These are phyloP conservation scores for Rhodotorula sp. DNA, from an alignment of 1,284 basidiomycete species.

Conservation along the genomic window DNA sequence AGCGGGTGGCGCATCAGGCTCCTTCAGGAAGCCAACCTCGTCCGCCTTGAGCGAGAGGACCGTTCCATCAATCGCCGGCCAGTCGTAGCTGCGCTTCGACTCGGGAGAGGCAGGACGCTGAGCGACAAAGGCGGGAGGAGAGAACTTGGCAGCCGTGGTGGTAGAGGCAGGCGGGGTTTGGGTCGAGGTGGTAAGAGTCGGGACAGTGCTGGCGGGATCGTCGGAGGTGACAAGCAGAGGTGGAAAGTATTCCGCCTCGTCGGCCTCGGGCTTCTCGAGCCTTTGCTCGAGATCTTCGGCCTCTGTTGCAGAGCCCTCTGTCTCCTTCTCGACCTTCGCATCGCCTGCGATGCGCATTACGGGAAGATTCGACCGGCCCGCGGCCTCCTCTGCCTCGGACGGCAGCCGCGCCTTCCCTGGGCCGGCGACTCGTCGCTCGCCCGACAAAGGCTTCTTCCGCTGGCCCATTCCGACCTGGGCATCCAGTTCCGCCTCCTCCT, in stretches of 20 bases:
- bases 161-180: conserved; percentile 2
- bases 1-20: conserved; percentile 57
- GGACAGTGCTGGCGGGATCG: background rate
- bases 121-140: conserved; percentile 9
- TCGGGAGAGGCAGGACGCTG: conserved; percentile 8
- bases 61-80: conserved; percentile 31
- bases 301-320: background rate
- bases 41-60: conserved; percentile 27
- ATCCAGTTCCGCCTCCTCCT: conserved; percentile 3
- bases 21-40: conserved; percentile 24
- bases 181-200: background rate
- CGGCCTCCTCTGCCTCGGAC: background rate
- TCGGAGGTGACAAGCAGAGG: background rate
- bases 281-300: background rate
- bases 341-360: conserved; percentile 3
- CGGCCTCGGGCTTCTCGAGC: conserved; percentile 6
- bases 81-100: conserved; percentile 13
- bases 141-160: background rate
- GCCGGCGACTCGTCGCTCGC: background rate
- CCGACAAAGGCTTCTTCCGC: background rate
- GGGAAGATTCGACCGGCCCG: background rate
- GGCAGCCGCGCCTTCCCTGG: conserved; percentile 19
- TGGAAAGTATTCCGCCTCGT: background rate
- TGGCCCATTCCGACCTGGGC: background rate
- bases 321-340: background rate